These are phyloP conservation scores for Fusarium protoensiforme DNA, from an alignment of 2,329 filamentous ascomycete species.

Conservation along the genomic window DNA sequence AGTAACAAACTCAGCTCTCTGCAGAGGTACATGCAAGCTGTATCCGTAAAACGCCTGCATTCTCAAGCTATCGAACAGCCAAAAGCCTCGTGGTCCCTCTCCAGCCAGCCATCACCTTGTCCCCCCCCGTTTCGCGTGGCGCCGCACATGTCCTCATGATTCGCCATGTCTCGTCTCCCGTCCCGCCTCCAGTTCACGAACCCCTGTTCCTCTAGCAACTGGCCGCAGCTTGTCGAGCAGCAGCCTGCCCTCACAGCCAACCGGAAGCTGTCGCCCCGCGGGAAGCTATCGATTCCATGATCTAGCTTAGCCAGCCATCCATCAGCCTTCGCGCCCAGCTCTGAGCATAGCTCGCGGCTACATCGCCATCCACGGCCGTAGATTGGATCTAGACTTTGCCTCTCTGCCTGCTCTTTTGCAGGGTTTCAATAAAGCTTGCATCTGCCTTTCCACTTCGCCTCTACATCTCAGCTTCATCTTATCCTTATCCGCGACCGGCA, in stretches of 20 bases:
- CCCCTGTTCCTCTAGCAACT: constrained; percentile 29
- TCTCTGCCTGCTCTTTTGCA: background rate
- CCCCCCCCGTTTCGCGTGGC: constrained; percentile 36
- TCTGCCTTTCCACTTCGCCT: background rate
- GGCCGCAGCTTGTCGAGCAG: background rate
- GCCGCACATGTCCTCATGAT: constrained; percentile 33
- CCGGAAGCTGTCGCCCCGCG: background rate
- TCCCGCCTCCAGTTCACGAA: constrained; percentile 5
- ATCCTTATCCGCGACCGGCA: background rate
- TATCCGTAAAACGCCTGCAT: background rate
- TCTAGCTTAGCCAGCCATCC: constrained; percentile 26
- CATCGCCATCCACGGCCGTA: constrained; percentile 11
- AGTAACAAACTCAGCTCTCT: background rate
- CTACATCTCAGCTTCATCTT: background rate
- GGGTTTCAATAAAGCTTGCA: constrained; percentile 16
- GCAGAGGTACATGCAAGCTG: background rate
- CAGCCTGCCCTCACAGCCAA: background rate
- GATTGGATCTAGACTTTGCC: constrained; percentile 19
- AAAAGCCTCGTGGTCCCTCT: background rate
- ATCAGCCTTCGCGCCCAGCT: constrained; percentile 18
- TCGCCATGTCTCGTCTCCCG: constrained; percentile 19
- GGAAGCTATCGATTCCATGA: constrained; percentile 30
- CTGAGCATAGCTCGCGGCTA: constrained; percentile 1
- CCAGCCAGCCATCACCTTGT: constrained; percentile 24
- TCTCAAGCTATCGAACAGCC: background rate